Base-by-base conservation (phyloP, 352 stramenopile genomes). In the Pythium rhizo-oryzae region DNA sequence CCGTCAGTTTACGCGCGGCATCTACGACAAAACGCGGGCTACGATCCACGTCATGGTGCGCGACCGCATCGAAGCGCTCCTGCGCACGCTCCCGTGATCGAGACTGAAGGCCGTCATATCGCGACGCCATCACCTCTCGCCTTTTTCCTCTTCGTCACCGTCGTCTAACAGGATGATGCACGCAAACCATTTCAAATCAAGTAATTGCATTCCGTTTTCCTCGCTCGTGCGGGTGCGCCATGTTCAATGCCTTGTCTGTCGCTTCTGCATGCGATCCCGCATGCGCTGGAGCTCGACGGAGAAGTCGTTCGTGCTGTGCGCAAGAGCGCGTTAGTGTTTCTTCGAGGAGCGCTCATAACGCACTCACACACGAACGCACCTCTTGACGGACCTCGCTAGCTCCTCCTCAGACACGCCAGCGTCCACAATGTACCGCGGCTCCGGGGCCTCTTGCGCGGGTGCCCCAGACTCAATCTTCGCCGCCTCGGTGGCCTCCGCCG, bases 31-130 rank as follows among this genome's bases (percentile, higher is more conserved):
- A 43, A 87, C 73, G 12, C 78, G 78, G 25, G 69, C 58, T 15
- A 77, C 77, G 47, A 69, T 93, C n/a, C 85, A 93, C 37, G 81
- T 93, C 37, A 93, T 93, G 83, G 85, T 93, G 50, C 83, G 85
- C 37, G 83, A 87, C 43, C 80, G 85, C 43, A 79, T 93, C 30
- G 80, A 90, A 53, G 35, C 76, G 33, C 65, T 91, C 13, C 67
- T 93, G 16, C 49, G 43, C n/a, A 67, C 63, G 8, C 78, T 80
- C 55, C 47, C 55, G 54, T 71, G 23, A 57, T 47, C 28, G 28
- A 33, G 41, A 47, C 12, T 41, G 12, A 41, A 41, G 35, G 8
- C 8, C 35, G 28, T 41, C 8, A 15, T 1, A 41, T 41, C 35
- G 35, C 13, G 3, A 15, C 8, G 12, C 1, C 35, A 8, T 41